phyloP scores from a whole-genome alignment of 106 monocot species.

The Allium sativum region DNA sequence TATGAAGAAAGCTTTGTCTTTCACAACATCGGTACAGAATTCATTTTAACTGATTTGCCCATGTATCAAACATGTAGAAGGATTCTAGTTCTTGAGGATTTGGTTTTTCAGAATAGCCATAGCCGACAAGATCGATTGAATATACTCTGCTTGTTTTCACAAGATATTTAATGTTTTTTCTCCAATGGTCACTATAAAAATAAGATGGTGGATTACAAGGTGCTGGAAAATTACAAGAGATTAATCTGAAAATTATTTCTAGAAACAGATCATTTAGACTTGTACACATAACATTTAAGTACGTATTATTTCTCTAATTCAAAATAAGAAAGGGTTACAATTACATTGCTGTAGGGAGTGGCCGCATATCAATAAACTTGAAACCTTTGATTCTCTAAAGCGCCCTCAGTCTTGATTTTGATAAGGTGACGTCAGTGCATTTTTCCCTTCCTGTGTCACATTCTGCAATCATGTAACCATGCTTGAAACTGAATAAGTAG shows the following conservation, averaged over 20 bases:
- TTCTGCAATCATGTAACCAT: no score
- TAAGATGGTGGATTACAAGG: background rate
- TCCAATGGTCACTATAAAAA: conserved; percentile 81
- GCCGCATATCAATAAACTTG: no score
- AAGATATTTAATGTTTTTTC: conserved; percentile 72
- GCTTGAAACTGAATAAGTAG: no score
- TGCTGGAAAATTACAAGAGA: background rate
- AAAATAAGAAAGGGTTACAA: no score
- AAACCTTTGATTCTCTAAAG: no score
- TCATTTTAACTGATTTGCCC: conserved; percentile 87
- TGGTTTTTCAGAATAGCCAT: conserved; percentile 95
- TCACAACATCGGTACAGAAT: conserved; percentile 71
- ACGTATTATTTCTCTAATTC: no score
- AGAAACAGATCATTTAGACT: conserved; percentile 40
- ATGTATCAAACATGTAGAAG: conserved; percentile 94
- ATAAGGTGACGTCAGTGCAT: no score
- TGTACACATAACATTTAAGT: no score
- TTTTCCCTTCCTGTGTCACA: no score
- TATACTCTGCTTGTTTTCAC: conserved; percentile 58
- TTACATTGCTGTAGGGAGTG: no score
- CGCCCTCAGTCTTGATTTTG: no score
- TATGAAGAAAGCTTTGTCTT: conserved; percentile 78
- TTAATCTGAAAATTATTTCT: background rate
- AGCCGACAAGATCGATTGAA: conserved; percentile 91
- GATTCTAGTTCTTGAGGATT: conserved; percentile 46